phyloP scores from a whole-genome alignment of 495 filamentous ascomycete species.

The Trichoderma orchidacearum region DNA sequence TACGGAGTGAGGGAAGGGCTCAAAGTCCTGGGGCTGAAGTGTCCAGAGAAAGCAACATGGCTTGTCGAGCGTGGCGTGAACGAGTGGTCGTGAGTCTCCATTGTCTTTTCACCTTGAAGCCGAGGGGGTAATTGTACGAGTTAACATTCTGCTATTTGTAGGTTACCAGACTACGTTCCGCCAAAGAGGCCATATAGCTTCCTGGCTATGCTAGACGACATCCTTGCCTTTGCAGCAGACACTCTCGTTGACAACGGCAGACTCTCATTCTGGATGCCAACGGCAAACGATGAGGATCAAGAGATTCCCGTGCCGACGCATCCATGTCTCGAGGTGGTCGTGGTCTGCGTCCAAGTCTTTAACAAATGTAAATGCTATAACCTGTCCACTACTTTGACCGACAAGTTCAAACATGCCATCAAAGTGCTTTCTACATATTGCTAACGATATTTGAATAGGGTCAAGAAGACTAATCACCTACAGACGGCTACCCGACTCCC shows the following conservation, averaged over 20 bases:
- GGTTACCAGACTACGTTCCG: conserved; percentile 65
- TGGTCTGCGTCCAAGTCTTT: conserved; percentile 73
- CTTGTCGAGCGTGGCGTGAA: conserved; percentile 56
- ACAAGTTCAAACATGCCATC: neutral
- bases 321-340: conserved; percentile 59
- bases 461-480: conserved; percentile 80
- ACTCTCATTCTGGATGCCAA: conserved; percentile 95
- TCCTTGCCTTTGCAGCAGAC: conserved; percentile 65
- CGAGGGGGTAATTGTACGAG: neutral
- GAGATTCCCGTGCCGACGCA: conserved; percentile 69
- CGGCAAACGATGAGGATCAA: conserved; percentile 59
- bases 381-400: neutral
- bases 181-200: conserved; percentile 90
- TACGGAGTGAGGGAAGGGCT: conserved; percentile 95
- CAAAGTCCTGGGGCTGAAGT: conserved; percentile 66
- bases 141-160: conserved; percentile 19
- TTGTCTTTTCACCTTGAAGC: neutral
- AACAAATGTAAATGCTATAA: conserved; percentile 50
- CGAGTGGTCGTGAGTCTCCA: conserved; percentile 47
- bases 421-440: neutral
- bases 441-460: conserved; percentile 35
- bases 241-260: conserved; percentile 74
- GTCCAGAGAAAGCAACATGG: conserved; percentile 44
- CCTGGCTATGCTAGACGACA: conserved; percentile 73
- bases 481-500: conserved; percentile 48